Evolutionary conservation across 352 stramenopile species (phyloP), one percentile per base, ranked within the genome.

Genomic region (Phytophthora pinifolia): DNA sequence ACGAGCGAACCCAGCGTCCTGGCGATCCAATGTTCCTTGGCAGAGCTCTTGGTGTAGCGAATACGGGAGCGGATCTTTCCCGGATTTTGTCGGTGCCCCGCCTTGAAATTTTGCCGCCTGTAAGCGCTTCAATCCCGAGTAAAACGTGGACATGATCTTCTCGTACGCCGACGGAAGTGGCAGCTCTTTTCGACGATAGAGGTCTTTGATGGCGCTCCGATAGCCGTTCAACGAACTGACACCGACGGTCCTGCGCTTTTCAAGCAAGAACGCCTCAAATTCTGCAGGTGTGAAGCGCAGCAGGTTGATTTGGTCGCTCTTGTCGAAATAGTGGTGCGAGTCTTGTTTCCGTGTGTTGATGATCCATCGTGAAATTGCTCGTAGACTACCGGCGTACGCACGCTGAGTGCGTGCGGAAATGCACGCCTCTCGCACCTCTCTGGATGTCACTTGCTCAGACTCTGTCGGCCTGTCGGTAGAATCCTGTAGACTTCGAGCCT

Each of bases 1-100:
- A 38, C 36, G 49, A 29, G 49, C 38, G 14, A 58, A 58, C 0
- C 30, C 49, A 33, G 13, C 49, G 32, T 58, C 49, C 6, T 49
- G 27, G 8, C 30, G 15, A 2, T 2, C 0, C 30, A 58, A 10
- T 13, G 29, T 47, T n/a, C 12, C 4, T 15, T 47, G 12, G 20
- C 38, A 56, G 15, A 48, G 15, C 17, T 29, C 20, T 4, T 46
- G 27, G 36, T 56, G 47, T 7, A 48, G 7, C 13, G 39, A 41
- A 29, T 47, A 62, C 25, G 20, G 8, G 4, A 49, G 43, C 56
- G 37, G 37, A 6, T 47, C 18, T 13, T n/a, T n/a, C n/a, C n/a
- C n/a, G n/a, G n/a, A n/a, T n/a, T n/a, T n/a, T n/a, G n/a, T n/a
- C n/a, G n/a, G n/a, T n/a, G n/a, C n/a, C n/a, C n/a, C n/a, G n/a